Conservation (phyloP, 345 rosid genomes). For the Ceriops decandra region DNA sequence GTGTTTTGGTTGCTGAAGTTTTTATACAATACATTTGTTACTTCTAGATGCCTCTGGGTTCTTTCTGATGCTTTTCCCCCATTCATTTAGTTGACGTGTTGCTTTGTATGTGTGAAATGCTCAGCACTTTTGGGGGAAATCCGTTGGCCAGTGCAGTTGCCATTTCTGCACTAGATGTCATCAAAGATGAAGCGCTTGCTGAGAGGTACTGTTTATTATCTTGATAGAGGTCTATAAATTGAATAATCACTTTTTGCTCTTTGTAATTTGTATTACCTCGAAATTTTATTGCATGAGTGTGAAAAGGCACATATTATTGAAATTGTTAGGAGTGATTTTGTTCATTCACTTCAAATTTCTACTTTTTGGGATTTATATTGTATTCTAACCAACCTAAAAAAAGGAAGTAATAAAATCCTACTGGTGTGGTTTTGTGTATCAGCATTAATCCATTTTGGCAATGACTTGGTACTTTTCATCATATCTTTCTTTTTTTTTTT, state of each 20-base stretch:
- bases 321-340: neutral
- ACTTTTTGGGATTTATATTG: too few relatives aligned
- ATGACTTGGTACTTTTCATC: neutral
- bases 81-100: neutral
- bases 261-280: neutral
- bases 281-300: neutral
- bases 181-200: slow-evolving; percentile 67
- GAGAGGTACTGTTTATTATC: slow-evolving; percentile 43
- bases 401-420: too few relatives aligned
- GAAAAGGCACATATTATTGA: neutral
- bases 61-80: slow-evolving; percentile 4
- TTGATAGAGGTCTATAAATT: too few relatives aligned
- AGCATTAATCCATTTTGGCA: neutral
- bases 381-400: too few relatives aligned
- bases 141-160: slow-evolving; percentile 96
- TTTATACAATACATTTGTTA: neutral
- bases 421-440: too few relatives aligned
- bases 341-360: too few relatives aligned
- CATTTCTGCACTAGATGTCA: slow-evolving; percentile 77
- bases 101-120: slow-evolving; percentile 12
- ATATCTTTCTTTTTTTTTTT: neutral
- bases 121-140: slow-evolving; percentile 95
- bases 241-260: neutral
- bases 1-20: too few relatives aligned
- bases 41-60: neutral